Base-by-base conservation (phyloP, 2,329 filamentous ascomycete species). In the Taxawa tesnikishii region DNA sequence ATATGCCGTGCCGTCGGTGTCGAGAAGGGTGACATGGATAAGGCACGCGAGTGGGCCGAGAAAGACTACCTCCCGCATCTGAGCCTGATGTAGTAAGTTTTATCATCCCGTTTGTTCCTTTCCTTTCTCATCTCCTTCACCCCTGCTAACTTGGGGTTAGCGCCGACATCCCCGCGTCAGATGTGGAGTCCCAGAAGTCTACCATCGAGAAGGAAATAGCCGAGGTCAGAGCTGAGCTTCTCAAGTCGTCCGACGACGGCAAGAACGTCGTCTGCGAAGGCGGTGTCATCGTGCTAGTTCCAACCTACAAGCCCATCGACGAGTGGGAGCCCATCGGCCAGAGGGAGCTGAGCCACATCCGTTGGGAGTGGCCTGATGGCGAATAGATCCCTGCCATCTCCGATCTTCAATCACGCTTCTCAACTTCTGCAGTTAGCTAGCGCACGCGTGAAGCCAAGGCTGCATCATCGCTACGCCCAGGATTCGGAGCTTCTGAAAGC, bases 51-150 rank as follows among this genome's bases (percentile, higher is more conserved):
- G 6, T 60, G 57, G 58, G 46, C 42, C 4, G 41, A 49, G 6
- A 39, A 50, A 17, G 31, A 33, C 19, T 62, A 54, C 36, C 40
- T 37, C 31, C 58, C 59, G 23, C 59, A 62, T 48, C 39, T 55
- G 28, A 59, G 55, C 38, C 38, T 62, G 33, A 39, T 62, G 34
- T 61, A 61, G 56, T 60, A 43, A 44, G 56, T 54, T 3, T 25
- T 18, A 12, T 14, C 26, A n/a, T 29, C 10, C 17, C 28, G 3
- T 6, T 18, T 24, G 4, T 10, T 15, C 15, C 16, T 6, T 29
- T 29, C 14, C 3, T 21, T 10, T 28, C 3, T 12, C 34, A 8
- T 14, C 15, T 17, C 16, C 28, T 29, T 29, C 7, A 12, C 16
- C 13, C 7, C 15, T 24, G 9, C n/a, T n/a, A n/a, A 29, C 11